Evolutionary conservation across 1,139 yeast species (phyloP), one percentile per base, ranked within the genome.

Genomic region (Pichiaceae sp.): DNA sequence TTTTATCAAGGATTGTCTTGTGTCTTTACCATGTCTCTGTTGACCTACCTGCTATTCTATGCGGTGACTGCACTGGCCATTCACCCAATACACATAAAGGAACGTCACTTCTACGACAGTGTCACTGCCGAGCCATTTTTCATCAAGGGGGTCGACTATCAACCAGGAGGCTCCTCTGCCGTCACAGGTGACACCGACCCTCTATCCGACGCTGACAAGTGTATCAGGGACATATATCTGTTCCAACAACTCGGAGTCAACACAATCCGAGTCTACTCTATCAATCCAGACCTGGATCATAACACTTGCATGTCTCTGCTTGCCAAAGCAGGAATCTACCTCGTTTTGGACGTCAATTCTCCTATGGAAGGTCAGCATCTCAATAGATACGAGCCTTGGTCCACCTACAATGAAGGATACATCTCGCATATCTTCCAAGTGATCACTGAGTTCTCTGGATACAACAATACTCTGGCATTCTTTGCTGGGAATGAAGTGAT

Each of bases 401-500:
- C 76, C 3, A 72, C 93, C 0, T 91, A 89, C 58, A 82, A 70
- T 49, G 63, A 60, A 15, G 70, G 63, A 4, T 89, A 89, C 56
- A 58, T 87, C 46, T 75, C 72, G 37, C 94, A 86, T 54, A 75
- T 87, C 3, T 84, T 85, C 56, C 76, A 75, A 49, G 80, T 86
- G 8, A 75, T 89, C 18, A 87, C 86, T 40, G 91, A 84, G 42
- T 91, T 91, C 57, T 68, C 93, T 14, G 68, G 72, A 25, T 91
- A 85, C 60, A 83, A 89, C 60, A 91, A 91, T 57, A 83, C 96
- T 0, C 66, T 91, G 38, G 97, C 93, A 0, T 89, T 83, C 60
- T 85, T 91, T 61, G 95, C 96, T 7, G 98, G 97, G 1, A 91
- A 91, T 59, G 98, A 91, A 60, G 72, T 91, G 34, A 66, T 91